A percentile compares a stretch with the other conserved stretches of the same genome.
Evolutionary conservation across 805 yeast species (phyloP).

Genomic region (Kuraishia hungarica): DNA sequence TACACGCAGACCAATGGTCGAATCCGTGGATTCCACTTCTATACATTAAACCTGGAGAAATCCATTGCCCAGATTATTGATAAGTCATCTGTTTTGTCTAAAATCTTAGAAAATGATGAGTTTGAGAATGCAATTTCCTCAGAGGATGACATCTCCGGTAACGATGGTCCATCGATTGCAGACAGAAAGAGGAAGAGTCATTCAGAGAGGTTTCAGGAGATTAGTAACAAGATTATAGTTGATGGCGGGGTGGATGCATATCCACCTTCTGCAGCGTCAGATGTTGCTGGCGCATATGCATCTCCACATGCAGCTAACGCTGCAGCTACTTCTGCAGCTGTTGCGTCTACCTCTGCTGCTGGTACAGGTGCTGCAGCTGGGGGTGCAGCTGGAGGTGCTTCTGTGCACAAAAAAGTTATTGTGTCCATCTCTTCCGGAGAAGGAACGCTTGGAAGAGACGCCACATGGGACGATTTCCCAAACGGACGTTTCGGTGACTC

Average conservation of each 20-base stretch:
- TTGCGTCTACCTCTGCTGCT: too few species aligned
- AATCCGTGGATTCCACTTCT: slow-evolving; percentile 84
- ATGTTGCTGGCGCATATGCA: too few species aligned
- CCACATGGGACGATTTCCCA: slow-evolving; percentile 96
- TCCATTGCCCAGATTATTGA: slow-evolving; percentile 82
- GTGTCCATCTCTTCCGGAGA: slow-evolving; percentile 78
- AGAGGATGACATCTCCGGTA: slow-evolving; percentile 17
- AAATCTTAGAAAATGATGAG: slow-evolving; percentile 31
- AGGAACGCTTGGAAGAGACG: slow-evolving; percentile 79
- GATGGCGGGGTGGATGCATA: slow-evolving; percentile 7
- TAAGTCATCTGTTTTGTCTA: slow-evolving; percentile 43
- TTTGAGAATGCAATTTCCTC: slow-evolving; percentile 24
- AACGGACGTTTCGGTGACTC: slow-evolving; percentile 95
- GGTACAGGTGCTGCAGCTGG: slow-evolving; percentile 12
- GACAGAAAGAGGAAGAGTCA: slow-evolving; percentile 17
- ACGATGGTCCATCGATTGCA: slow-evolving; percentile 28
- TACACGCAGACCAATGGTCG: slow-evolving; percentile 43
- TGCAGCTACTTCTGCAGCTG: too few species aligned
- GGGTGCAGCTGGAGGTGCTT: slow-evolving; percentile 10
- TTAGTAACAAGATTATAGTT: slow-evolving; percentile 20
- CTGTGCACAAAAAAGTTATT: slow-evolving; percentile 42
- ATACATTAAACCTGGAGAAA: slow-evolving; percentile 86
- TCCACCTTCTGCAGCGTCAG: too few species aligned
- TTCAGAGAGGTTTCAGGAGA: slow-evolving; percentile 6
- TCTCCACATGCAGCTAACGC: too few species aligned